A percentile compares a stretch with the other conserved stretches of the same genome.
phyloP scores from a whole-genome alignment of 2,329 filamentous ascomycete species.

The Lachnellula hyalina region DNA sequence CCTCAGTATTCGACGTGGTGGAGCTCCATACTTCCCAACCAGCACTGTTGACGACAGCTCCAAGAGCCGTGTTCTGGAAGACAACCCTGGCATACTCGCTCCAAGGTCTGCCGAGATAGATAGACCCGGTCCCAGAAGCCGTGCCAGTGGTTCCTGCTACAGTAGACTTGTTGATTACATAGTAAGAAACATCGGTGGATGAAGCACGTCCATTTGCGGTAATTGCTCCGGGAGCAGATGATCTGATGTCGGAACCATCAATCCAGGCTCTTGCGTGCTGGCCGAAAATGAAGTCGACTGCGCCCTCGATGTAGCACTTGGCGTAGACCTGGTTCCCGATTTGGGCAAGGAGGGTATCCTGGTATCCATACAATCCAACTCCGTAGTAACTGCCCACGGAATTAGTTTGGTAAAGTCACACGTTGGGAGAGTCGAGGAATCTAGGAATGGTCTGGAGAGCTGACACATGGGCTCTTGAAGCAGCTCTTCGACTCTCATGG shows the following conservation, averaged over 20 bases:
- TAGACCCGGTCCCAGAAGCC: slow-evolving; percentile 35
- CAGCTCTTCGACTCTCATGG: no score
- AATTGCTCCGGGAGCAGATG: slow-evolving; percentile 41
- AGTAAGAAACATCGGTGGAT: slow-evolving; percentile 39
- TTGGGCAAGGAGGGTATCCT: slow-evolving; percentile 49
- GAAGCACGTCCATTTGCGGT: slow-evolving; percentile 41
- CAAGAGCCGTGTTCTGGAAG: slow-evolving; percentile 44
- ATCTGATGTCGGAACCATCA: slow-evolving; percentile 42
- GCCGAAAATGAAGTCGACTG: slow-evolving; percentile 57
- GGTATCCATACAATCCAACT: slow-evolving; percentile 48
- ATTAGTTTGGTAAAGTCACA: no score
- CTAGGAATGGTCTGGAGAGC: no score
- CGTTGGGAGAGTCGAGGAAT: no score
- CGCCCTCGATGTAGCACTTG: slow-evolving; percentile 50
- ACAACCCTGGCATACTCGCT: slow-evolving; percentile 44
- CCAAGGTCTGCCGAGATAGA: slow-evolving; percentile 51
- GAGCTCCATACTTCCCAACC: slow-evolving; percentile 48
- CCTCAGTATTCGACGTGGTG: slow-evolving; percentile 37
- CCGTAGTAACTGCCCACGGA: slow-evolving; percentile 42
- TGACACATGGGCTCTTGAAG: no score
- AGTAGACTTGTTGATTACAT: slow-evolving; percentile 50
- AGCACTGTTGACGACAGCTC: slow-evolving; percentile 43
- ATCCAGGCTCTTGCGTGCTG: slow-evolving; percentile 48
- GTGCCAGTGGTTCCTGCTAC: slow-evolving; percentile 38
- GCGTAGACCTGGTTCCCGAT: slow-evolving; percentile 51